Conservation (phyloP, 441 rosid genomes). For the Pelargonium myrrhifolium region DNA sequence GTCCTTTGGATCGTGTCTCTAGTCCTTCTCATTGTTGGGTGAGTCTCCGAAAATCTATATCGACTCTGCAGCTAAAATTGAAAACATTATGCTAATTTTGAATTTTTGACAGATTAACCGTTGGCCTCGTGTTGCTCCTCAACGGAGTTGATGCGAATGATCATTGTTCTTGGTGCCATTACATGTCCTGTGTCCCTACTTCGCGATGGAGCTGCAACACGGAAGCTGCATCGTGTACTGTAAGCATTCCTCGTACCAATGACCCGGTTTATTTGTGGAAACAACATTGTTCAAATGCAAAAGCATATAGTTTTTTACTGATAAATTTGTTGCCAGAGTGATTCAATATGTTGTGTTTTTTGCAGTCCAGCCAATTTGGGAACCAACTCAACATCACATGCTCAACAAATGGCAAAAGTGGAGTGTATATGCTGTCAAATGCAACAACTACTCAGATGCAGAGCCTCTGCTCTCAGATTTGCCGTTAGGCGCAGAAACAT, state of each 20-base stretch:
- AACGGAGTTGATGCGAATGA: constrained; percentile 59
- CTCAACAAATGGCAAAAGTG: background rate
- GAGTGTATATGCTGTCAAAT: constrained; percentile 1
- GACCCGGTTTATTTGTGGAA: too few relatives aligned
- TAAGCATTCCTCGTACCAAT: background rate
- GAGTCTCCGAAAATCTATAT: constrained; percentile 19
- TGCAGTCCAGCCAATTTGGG: constrained; percentile 1
- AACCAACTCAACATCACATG: background rate
- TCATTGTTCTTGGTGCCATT: constrained; percentile 80
- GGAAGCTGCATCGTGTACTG: constrained; percentile 22
- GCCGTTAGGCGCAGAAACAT: background rate
- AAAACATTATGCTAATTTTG: background rate
- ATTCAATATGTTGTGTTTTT: background rate
- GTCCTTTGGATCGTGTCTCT: constrained; percentile 39
- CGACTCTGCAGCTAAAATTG: too few relatives aligned
- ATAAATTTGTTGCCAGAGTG: too few relatives aligned
- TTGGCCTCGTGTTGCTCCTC: constrained; percentile 61
- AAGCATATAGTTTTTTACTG: too few relatives aligned
- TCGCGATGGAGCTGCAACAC: constrained; percentile 56
- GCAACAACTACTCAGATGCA: constrained; percentile 1
- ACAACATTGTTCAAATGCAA: too few relatives aligned
- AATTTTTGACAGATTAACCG: constrained; percentile 47
- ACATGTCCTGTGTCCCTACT: constrained; percentile 57
- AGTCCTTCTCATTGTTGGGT: constrained; percentile 49
- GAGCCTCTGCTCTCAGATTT: constrained; percentile 1